phyloP scores from a whole-genome alignment of 176 grass and related monocot species.

The Aechmea fasciata region DNA sequence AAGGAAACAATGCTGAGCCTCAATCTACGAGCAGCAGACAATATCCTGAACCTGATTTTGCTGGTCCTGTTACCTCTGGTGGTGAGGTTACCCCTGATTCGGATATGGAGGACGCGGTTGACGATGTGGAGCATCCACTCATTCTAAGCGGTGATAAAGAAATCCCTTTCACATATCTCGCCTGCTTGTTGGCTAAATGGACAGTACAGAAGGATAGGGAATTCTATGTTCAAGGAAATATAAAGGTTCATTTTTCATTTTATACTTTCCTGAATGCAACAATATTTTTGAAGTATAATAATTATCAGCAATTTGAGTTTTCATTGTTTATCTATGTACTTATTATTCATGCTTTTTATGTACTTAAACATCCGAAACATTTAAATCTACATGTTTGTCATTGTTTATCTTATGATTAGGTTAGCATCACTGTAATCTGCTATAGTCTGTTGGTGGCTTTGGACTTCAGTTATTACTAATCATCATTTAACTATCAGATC shows the following conservation, averaged over 20 bases:
- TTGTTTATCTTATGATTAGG: not conserved
- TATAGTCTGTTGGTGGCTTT: no score
- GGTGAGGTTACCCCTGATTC: constrained; percentile 21
- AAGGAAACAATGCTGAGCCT: constrained; percentile 20
- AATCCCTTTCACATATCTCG: constrained; percentile 72
- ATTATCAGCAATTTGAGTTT: not conserved
- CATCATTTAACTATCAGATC: no score
- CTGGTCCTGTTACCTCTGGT: constrained; percentile 17
- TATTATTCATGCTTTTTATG: not conserved
- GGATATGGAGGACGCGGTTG: constrained; percentile 23
- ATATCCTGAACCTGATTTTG: constrained; percentile 15
- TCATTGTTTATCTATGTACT: not conserved
- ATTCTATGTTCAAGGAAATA: constrained; percentile 56
- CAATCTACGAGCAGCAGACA: constrained; percentile 7
- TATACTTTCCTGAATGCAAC: constrained; percentile 12
- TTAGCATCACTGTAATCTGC: no score
- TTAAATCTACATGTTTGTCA: not conserved
- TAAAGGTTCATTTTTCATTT: constrained; percentile 49
- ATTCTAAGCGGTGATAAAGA: constrained; percentile 39
- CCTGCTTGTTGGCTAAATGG: constrained; percentile 56
- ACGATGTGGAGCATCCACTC: constrained; percentile 28
- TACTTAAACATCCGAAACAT: not conserved
- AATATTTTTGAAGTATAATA: not conserved
- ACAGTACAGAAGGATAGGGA: constrained; percentile 29
- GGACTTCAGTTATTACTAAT: no score